Evolutionary conservation across 2,329 filamentous ascomycete species (phyloP), one percentile per base, ranked within the genome.

Genomic region (Lomentospora prolificans): DNA sequence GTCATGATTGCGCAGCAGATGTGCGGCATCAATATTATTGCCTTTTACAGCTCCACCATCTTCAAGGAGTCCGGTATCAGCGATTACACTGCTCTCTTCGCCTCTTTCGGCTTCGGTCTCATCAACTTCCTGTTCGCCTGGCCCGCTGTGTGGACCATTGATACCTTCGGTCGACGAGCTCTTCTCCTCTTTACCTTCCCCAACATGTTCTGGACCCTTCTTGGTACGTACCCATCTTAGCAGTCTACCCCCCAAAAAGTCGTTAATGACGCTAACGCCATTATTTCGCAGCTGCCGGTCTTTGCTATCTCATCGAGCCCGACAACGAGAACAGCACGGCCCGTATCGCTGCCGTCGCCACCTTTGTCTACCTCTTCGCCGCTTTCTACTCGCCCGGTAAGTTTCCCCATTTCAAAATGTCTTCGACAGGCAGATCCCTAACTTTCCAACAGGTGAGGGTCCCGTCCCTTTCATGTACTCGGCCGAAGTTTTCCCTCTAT

Each of bases 1-100:
- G 83, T 88, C 60, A 89, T 89, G 84, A 80, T 83, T 61, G 72
- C 71, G 0, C 81, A 85, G 62, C 81, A 85, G 63, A 77, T 85
- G 71, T 82, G 79, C 58, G 81, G 79, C 41, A 76, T 77, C 62
- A 77, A 76, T 55, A 74, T 77, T 50, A 75, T 79, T 44, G 70
- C 75, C 4, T 79, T 76, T 50, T 78, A 78, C 60, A 73, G 69
- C 7, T 68, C 70, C 2, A 72, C 70, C 2, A 74, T 79, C 46
- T 78, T 78, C 59, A 65, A 66, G 27, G 60, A 72, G 31, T 71
- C 71, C 9, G 73, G 73, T 10, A 70, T 71, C n/a, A 62, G 60
- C 19, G 61, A 67, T 7, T 69, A 69, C 51, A 67, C 65, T 0
- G 70, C 73, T 0, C 64, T 77, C 2, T 65, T 70, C 33, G 72